phyloP scores from a whole-genome alignment of 306 rosid genomes.

The Carpinus viminea region DNA sequence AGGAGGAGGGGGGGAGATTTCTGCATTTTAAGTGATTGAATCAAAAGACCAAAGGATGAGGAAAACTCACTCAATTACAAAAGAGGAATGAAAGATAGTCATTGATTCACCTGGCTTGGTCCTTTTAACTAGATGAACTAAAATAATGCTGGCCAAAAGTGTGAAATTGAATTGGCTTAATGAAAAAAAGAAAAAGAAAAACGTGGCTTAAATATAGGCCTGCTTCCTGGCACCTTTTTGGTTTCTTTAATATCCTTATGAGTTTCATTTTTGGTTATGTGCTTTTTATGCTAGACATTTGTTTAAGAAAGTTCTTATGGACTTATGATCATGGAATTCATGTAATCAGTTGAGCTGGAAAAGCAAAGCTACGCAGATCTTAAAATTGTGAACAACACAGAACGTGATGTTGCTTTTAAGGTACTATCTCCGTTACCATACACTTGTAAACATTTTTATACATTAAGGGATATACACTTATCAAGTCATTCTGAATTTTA shows the following conservation, averaged over 20 bases:
- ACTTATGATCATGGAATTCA: constrained; percentile 25
- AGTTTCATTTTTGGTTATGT: not conserved
- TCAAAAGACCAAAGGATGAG: not conserved
- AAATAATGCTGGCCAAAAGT: not conserved
- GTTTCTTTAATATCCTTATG: not conserved
- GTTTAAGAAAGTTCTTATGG: constrained; percentile 13
- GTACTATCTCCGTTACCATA: constrained; percentile 34
- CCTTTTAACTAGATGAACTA: not conserved
- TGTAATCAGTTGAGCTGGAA: constrained; percentile 81
- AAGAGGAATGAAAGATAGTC: not conserved
- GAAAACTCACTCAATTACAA: not conserved
- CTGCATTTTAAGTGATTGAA: too few relatives aligned
- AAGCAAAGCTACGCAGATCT: constrained; percentile 88
- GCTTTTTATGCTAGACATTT: not conserved
- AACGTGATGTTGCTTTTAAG: constrained; percentile 87
- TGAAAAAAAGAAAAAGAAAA: not conserved
- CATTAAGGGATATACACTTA: constrained; percentile 10
- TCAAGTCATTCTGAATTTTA: not conserved
- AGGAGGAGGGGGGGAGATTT: too few relatives aligned
- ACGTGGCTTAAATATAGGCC: not conserved
- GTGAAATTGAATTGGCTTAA: not conserved
- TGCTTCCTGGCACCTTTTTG: not conserved
- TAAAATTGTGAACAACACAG: constrained; percentile 73
- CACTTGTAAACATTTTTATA: not conserved
- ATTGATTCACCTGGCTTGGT: not conserved